Evolutionary conservation across 2,329 filamentous ascomycete species (phyloP).

Genomic region (Aspergillus amoenus): DNA sequence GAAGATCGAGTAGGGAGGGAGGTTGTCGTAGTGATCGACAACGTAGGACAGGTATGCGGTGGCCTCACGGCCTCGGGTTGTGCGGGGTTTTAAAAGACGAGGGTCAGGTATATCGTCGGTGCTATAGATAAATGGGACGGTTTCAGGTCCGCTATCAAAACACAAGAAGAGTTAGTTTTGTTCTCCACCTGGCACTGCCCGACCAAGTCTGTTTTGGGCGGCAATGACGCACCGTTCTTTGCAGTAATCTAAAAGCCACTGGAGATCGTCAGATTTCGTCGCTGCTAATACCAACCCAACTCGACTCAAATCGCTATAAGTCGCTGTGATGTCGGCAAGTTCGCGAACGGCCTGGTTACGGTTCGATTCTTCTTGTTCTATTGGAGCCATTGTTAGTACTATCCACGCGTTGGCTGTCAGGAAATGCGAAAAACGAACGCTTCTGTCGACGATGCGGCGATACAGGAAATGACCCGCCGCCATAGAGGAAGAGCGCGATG

Average conservation of each 20-base stretch:
- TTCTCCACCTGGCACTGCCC: neutral
- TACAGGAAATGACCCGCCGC: slow-evolving; percentile 7
- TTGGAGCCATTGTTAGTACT: slow-evolving; percentile 6
- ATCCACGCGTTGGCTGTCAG: neutral
- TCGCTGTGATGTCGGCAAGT: slow-evolving; percentile 17
- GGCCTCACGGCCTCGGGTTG: slow-evolving; percentile 58
- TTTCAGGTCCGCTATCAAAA: slow-evolving; percentile 9
- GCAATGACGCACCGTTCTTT: slow-evolving; percentile 17
- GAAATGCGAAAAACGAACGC: slow-evolving; percentile 8
- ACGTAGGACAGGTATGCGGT: slow-evolving; percentile 53
- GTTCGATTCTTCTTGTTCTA: slow-evolving; percentile 4
- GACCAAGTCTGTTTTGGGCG: neutral
- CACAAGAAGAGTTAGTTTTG: neutral
- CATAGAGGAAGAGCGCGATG: slow-evolving; percentile 15
- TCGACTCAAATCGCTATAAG: slow-evolving; percentile 15
- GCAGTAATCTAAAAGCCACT: slow-evolving; percentile 23
- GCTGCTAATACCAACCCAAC: slow-evolving; percentile 21
- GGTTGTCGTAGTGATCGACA: slow-evolving; percentile 45
- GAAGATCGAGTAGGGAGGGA: slow-evolving; percentile 61
- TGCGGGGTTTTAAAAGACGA: slow-evolving; percentile 24
- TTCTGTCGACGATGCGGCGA: neutral
- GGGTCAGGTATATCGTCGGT: slow-evolving; percentile 26
- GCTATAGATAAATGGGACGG: slow-evolving; percentile 28
- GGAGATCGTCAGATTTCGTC: slow-evolving; percentile 19
- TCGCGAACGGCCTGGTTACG: slow-evolving; percentile 16